Evolutionary conservation across 345 rosid genomes (phyloP), one percentile per base, ranked within the genome.

Genomic region (Arabidopsis suecica): DNA sequence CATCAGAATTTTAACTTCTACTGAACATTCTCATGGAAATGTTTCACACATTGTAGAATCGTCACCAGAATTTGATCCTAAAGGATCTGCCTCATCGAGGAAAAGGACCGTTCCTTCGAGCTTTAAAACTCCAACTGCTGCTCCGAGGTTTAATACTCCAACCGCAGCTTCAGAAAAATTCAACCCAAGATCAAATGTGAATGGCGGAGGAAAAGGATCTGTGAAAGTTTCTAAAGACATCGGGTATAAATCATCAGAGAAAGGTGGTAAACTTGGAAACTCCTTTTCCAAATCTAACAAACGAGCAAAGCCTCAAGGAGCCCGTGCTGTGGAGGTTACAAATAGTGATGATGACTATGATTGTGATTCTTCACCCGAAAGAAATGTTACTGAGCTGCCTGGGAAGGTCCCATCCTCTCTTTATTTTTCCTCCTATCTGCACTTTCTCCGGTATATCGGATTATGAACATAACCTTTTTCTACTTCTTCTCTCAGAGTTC

Each of bases 31-130:
- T 16, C 70, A 30, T 73, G 51, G 55, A 47, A 49, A 72, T 51
- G 60, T 48, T 77, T 45, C 78, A 48, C 62, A n/a, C 57, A 44
- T 50, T 65, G 22, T 73, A 84, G 97, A 83, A 61, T 49, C 80
- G 47, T 83, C 89, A 82, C 82, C 88, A 53, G 88, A 82, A 48
- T 41, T 63, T 81, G 65, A 60, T 77, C 70, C 62, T 33, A 66
- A 54, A 41, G 16, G 55, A 42, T 25, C 82, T 68, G 53, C 74
- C 60, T 82, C 57, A 44, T 61, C 83, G 9, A 79, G 69, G 73
- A 78, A 72, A 79, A 79, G 75, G 62, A 58, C 54, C 49, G 44
- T 67, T 40, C 20, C 70, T 32, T 50, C 74, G 25, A 49, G 61
- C 67, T 18, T 49, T 12, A 68, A 65, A 47, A 72, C 77, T 9